A percentile compares a stretch with the other conserved stretches of the same genome.
phyloP scores from a whole-genome alignment of 73 alveolate species.

The Halteria grandinella region DNA sequence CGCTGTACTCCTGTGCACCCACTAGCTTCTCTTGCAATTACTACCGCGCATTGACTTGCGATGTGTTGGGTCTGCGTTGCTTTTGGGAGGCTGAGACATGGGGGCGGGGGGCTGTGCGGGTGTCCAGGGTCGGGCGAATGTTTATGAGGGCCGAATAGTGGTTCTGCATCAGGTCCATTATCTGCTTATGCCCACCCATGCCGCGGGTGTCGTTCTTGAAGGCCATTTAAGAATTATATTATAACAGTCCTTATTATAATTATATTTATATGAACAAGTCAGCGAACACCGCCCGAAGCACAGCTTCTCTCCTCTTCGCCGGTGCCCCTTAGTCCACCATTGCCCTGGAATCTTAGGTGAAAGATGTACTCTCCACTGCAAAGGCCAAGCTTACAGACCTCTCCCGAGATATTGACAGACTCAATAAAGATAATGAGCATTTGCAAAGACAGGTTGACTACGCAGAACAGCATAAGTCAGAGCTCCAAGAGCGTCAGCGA shows the following conservation, averaged over 20 bases:
- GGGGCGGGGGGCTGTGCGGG: slow-evolving; percentile 28
- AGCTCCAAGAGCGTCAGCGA: slow-evolving; percentile 46
- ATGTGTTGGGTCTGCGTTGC: slow-evolving; percentile 19
- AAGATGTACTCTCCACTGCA: slow-evolving; percentile 67
- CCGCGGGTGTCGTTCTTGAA: slow-evolving; percentile 46
- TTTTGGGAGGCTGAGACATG: slow-evolving; percentile 44
- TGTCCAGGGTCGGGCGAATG: slow-evolving; percentile 21
- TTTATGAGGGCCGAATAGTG: slow-evolving; percentile 44
- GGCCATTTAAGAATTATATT: no score
- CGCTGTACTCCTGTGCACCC: neutral
- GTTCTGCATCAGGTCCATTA: slow-evolving; percentile 40
- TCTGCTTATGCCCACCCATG: slow-evolving; percentile 27
- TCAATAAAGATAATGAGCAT: slow-evolving; percentile 55
- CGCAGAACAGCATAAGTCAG: slow-evolving; percentile 41
- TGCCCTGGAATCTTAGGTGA: slow-evolving; percentile 67
- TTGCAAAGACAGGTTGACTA: slow-evolving; percentile 46
- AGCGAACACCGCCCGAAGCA: no score
- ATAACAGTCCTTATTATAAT: no score
- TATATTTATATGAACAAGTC: no score
- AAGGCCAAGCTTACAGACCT: slow-evolving; percentile 57
- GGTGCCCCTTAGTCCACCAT: no score
- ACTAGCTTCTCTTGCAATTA: slow-evolving; percentile 22
- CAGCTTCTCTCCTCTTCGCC: no score
- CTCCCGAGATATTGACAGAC: slow-evolving; percentile 55
- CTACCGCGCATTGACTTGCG: slow-evolving; percentile 16